Conservation (phyloP, 495 filamentous ascomycete species). For the Penicillium cosmopolitanum region DNA sequence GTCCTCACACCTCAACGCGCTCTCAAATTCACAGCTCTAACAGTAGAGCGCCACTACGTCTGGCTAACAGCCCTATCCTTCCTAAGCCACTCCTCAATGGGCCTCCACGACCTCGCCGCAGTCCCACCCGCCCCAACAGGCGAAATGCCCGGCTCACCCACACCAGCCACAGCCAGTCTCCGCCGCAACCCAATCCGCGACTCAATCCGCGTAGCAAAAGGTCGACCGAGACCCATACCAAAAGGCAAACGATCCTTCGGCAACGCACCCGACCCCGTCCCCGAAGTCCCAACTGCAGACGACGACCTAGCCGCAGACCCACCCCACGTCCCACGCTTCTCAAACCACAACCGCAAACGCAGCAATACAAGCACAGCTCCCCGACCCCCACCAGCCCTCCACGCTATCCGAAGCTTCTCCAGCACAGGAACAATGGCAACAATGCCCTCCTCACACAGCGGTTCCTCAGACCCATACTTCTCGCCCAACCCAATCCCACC, state of each 20-base stretch:
- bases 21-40: constrained; percentile 89
- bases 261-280: constrained; percentile 34
- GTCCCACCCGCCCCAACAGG: constrained; percentile 58
- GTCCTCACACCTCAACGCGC: constrained; percentile 92
- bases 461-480: constrained; percentile 62
- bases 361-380: constrained; percentile 85
- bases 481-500: constrained; percentile 16
- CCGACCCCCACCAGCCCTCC: constrained; percentile 64
- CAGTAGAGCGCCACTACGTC: constrained; percentile 85
- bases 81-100: constrained; percentile 80
- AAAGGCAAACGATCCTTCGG: constrained; percentile 47
- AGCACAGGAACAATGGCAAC: constrained; percentile 49
- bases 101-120: constrained; percentile 66
- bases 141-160: constrained; percentile 40
- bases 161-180: constrained; percentile 43
- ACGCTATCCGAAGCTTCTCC: constrained; percentile 71
- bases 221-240: constrained; percentile 61
- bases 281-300: constrained; percentile 34
- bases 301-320: constrained; percentile 66
- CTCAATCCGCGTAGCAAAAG: constrained; percentile 87
- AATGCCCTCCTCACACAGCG: constrained; percentile 39
- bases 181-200: constrained; percentile 77
- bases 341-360: constrained; percentile 75
- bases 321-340: constrained; percentile 78
- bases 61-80: constrained; percentile 96